Percentiles rank a stretch among this genome's conserved stretches.
Conservation (phyloP, 2,329 filamentous ascomycete genomes). For the Penicillium sp. region DNA sequence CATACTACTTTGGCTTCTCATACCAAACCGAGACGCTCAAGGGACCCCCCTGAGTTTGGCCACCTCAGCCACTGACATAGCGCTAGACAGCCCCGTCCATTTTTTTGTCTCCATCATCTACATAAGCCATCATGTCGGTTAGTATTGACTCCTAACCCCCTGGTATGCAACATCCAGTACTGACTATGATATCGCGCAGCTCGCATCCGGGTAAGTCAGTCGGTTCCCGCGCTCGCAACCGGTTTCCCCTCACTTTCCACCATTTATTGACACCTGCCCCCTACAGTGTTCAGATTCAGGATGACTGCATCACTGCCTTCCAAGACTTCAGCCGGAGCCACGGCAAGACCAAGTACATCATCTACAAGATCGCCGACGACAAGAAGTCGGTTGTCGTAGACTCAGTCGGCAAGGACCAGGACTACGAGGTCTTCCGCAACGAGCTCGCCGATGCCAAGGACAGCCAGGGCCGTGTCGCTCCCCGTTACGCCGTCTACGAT, state of each 20-base stretch:
- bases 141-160: constrained; percentile 14
- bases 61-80: constrained; percentile 30
- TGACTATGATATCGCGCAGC: constrained; percentile 23
- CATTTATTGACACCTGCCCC: constrained; percentile 20
- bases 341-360: constrained; percentile 49
- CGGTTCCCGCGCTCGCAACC: neutral
- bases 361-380: constrained; percentile 52
- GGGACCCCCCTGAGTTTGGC: neutral
- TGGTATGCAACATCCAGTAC: neutral
- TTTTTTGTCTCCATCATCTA: constrained; percentile 21
- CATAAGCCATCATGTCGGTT: constrained; percentile 35
- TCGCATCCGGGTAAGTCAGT: constrained; percentile 35
- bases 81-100: constrained; percentile 25
- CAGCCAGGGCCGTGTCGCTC: constrained; percentile 42
- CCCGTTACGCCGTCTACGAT: constrained; percentile 51
- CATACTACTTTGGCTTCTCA: neutral
- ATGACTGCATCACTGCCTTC: constrained; percentile 48
- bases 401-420: constrained; percentile 42
- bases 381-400: constrained; percentile 51
- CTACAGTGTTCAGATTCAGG: constrained; percentile 45
- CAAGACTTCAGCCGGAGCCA: constrained; percentile 48
- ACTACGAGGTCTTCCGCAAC: constrained; percentile 49
- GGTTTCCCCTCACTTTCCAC: constrained; percentile 5
- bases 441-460: constrained; percentile 46
- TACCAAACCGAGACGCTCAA: neutral